These are phyloP conservation scores for Cordia subcordata DNA, from an alignment of 257 asterid species.

Conservation along the genomic window DNA sequence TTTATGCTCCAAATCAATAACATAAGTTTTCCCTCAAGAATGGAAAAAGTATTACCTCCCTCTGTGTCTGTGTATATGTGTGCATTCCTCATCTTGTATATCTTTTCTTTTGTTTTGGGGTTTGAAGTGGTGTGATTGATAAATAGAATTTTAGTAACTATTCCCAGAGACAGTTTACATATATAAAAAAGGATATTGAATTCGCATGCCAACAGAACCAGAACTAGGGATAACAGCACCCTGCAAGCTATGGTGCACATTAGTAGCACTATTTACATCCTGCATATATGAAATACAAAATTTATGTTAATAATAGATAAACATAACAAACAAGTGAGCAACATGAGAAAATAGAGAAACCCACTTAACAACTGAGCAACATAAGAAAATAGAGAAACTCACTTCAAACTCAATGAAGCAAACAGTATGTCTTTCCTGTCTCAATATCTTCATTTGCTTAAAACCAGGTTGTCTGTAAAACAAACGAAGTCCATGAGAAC, in stretches of 20 bases:
- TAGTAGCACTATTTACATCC: conserved; percentile 89
- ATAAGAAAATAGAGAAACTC: conserved; percentile 23
- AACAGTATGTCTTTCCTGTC: conserved; percentile 98
- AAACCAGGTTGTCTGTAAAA: conserved; percentile 87
- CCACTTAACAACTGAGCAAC: conserved; percentile 2
- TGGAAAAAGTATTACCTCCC: no score
- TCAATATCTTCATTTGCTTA: conserved; percentile 94
- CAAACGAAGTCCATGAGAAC: background rate
- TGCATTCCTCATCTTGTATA: background rate
- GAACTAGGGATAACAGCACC: conserved; percentile 98
- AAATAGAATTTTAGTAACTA: background rate
- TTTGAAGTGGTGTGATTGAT: background rate
- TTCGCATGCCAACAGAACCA: conserved; percentile 98
- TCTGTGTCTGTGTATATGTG: no score
- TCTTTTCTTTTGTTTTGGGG: background rate
- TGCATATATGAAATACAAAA: conserved; percentile 26
- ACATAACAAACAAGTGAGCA: conserved; percentile 7
- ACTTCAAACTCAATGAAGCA: conserved; percentile 99
- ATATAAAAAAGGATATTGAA: conserved; percentile 82
- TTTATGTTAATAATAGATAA: background rate
- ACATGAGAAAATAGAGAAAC: background rate
- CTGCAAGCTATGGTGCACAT: conserved; percentile 88
- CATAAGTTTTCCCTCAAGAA: no score
- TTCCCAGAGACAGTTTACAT: background rate
- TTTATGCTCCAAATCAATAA: background rate